Evolutionary conservation across 805 yeast genomes (phyloP).

Genomic region (Candida takata): DNA sequence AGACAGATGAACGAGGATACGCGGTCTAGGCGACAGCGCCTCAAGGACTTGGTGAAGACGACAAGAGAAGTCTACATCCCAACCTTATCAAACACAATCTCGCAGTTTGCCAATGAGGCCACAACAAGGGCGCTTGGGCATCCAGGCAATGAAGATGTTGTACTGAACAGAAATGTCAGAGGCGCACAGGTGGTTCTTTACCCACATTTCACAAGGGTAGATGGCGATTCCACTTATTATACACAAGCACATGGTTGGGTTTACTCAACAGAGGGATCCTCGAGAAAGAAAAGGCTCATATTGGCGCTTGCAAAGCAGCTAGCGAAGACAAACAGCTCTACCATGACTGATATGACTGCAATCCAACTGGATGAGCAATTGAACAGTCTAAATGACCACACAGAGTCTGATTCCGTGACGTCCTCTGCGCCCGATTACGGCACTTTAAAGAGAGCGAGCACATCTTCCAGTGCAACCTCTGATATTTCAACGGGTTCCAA

Average conservation of each 20-base stretch:
- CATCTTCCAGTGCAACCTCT: slow-evolving; percentile 5
- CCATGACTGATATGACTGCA: slow-evolving; percentile 20
- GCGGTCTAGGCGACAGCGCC: slow-evolving; percentile 34
- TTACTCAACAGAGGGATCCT: slow-evolving; percentile 59
- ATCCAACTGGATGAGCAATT: slow-evolving; percentile 33
- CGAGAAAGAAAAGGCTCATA: slow-evolving; percentile 64
- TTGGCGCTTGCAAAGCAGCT: slow-evolving; percentile 64
- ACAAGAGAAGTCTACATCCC: slow-evolving; percentile 57
- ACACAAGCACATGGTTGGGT: slow-evolving; percentile 70
- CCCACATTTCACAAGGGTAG: slow-evolving; percentile 44
- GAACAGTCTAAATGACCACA: slow-evolving; percentile 19
- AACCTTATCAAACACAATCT: slow-evolving; percentile 37
- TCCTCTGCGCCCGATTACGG: slow-evolving; percentile 4
- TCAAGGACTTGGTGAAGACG: slow-evolving; percentile 44
- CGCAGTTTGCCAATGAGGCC: slow-evolving; percentile 43
- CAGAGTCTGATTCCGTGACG: slow-evolving; percentile 22
- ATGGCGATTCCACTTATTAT: slow-evolving; percentile 30
- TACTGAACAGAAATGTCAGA: slow-evolving; percentile 14
- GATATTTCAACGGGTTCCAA: slow-evolving; percentile 3
- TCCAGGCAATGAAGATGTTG: slow-evolving; percentile 4
- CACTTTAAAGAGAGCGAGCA: slow-evolving; percentile 6
- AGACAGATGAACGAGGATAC: not conserved
- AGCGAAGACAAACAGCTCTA: slow-evolving; percentile 32
- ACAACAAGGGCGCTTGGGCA: slow-evolving; percentile 20
- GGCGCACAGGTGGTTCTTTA: slow-evolving; percentile 57